Evolutionary conservation across 768 basidiomycete genomes (phyloP), one percentile per base, ranked within the genome.

Genomic region (Kwoniella sp.): DNA sequence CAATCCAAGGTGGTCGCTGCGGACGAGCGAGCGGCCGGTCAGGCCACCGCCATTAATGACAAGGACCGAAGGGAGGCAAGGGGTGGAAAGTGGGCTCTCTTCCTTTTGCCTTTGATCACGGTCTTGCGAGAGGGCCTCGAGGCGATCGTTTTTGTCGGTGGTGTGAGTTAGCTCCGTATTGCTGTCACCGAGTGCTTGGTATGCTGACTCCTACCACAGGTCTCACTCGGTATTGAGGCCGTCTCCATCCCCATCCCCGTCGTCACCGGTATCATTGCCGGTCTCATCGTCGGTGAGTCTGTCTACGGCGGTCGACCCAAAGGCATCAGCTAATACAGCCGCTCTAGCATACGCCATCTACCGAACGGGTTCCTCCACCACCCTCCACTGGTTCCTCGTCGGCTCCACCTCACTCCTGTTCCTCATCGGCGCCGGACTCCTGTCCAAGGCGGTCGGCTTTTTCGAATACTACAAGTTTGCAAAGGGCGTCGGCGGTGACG

Each of bases 121-220:
- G 89, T 99, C 39, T 77, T 98, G 28, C 84, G 92, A 56, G 93
- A 98, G 78, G 92, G 91, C 60, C 78, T 96, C 56, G 92, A 96
- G 73, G 90, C 87, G 0, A 86, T 95, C 51, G 79, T 96, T 55
- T 95, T 96, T 67, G 89, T 95, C 29, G 88, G 91, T 3, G 90
- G 91, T 44, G 90, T 77, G 38, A 48, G 75, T 70, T 12, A 25
- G 27, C 10, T 46, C 14, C 40, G 14, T 43, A 11, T 42, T 32
- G 28, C 40, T 57, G 46, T 25, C 25, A 25, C 22, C 14, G 8
- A 27, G 8, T 12, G 41, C 17, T 46, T 14, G 7, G 4, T 9
- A 34, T 28, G 12, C 27, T 19, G 4, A 25, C 44, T 27, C 15
- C 14, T 41, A 17, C 2, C 14, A 46, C 31, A 53, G 77, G 78